phyloP scores from a whole-genome alignment of 1,284 basidiomycete genomes.

The Leccinum fallax region DNA sequence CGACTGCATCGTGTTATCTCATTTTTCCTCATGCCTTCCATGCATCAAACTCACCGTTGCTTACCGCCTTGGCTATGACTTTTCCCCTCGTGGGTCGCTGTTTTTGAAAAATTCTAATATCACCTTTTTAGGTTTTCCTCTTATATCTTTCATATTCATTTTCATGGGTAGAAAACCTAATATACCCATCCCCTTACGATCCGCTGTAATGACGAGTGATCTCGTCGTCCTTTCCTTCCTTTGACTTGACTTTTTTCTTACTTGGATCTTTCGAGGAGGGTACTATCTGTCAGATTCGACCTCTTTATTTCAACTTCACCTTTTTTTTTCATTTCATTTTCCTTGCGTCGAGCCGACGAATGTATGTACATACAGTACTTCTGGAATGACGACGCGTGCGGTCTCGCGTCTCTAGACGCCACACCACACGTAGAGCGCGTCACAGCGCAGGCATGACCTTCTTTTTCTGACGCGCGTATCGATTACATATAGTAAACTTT shows the following conservation, averaged over 20 bases:
- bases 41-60: conserved; percentile 26
- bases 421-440: background rate
- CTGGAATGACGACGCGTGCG: conserved; percentile 12
- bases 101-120: conserved; percentile 6
- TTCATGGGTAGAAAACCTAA: conserved; percentile 27
- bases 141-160: background rate
- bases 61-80: conserved; percentile 27
- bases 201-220: conserved; percentile 32
- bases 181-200: conserved; percentile 39
- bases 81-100: conserved; percentile 7
- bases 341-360: conserved; percentile 7
- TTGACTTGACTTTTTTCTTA: background rate
- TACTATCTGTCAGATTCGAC: conserved; percentile 5
- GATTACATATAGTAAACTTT: background rate
- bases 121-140: conserved; percentile 1
- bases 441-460: too few relatives aligned
- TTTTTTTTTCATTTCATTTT: background rate
- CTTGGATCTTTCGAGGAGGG: conserved; percentile 4
- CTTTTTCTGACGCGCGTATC: background rate
- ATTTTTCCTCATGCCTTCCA: conserved; percentile 25
- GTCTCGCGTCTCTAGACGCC: background rate
- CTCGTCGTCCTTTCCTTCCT: conserved; percentile 10
- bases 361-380: conserved; percentile 21
- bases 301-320: background rate
- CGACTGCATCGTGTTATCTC: conserved; percentile 30